phyloP scores from a whole-genome alignment of 768 basidiomycete genomes.

The Gyrodon lividus region DNA sequence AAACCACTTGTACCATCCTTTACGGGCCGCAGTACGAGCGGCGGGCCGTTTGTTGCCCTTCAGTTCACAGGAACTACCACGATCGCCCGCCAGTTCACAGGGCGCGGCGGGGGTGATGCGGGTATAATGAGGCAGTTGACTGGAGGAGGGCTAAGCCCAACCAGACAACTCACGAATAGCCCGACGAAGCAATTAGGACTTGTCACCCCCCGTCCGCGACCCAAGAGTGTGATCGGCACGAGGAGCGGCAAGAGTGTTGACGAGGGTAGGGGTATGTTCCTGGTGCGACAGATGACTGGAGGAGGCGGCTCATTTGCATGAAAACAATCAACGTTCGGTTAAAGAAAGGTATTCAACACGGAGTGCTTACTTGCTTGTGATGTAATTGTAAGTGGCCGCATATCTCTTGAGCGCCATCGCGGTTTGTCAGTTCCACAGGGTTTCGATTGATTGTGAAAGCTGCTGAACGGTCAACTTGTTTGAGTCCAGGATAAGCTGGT shows the following conservation, averaged over 20 bases:
- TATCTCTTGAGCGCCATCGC: too few relatives aligned
- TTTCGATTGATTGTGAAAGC: too few relatives aligned
- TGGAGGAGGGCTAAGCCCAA: constrained; percentile 65
- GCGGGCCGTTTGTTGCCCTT: constrained; percentile 37
- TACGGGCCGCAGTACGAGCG: constrained; percentile 37
- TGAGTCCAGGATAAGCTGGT: too few relatives aligned
- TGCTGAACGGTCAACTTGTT: too few relatives aligned
- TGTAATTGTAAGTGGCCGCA: too few relatives aligned
- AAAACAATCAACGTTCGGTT: constrained; percentile 1
- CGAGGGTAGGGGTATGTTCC: constrained; percentile 67
- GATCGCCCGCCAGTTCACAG: constrained; percentile 74
- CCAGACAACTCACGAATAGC: constrained; percentile 60
- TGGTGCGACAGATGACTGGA: constrained; percentile 80
- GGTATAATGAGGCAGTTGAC: constrained; percentile 55
- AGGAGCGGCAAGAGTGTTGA: constrained; percentile 60
- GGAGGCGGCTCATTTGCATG: constrained; percentile 31
- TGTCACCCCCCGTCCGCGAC: constrained; percentile 50
- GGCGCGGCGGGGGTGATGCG: constrained; percentile 42
- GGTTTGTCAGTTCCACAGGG: too few relatives aligned
- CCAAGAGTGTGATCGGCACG: constrained; percentile 77
- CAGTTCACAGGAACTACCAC: constrained; percentile 73
- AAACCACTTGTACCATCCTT: constrained; percentile 46
- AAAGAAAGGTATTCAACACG: background rate
- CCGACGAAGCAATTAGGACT: constrained; percentile 69
- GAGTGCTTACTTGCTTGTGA: background rate